These are phyloP conservation scores for Botryotinia globosa DNA, from an alignment of 2,329 filamentous ascomycete genomes.

Conservation along the genomic window DNA sequence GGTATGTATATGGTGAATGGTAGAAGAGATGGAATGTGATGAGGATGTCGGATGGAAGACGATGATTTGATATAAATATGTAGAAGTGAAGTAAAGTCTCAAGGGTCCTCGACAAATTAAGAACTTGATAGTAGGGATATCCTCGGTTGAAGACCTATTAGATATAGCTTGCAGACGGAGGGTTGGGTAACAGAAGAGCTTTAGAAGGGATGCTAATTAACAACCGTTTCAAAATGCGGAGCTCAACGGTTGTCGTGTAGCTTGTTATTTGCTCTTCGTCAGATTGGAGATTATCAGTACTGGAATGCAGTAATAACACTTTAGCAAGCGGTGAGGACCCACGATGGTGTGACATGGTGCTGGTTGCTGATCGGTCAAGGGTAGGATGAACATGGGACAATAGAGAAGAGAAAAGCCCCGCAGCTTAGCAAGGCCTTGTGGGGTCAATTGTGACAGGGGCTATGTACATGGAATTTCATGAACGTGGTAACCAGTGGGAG, in stretches of 20 bases:
- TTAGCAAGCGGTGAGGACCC: slow-evolving; percentile 19
- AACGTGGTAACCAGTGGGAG: slow-evolving; percentile 17
- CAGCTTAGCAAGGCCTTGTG: slow-evolving; percentile 17
- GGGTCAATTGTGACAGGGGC: slow-evolving; percentile 6
- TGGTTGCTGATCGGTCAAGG: slow-evolving; percentile 16
- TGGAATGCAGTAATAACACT: slow-evolving; percentile 17
- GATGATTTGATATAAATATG: slow-evolving; percentile 20
- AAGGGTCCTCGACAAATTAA: not conserved
- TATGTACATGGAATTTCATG: slow-evolving; percentile 9
- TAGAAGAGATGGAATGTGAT: slow-evolving; percentile 7
- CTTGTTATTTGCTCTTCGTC: slow-evolving; percentile 7
- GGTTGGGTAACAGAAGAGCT: slow-evolving; percentile 1
- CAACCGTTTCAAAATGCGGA: slow-evolving; percentile 17
- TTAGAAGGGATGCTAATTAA: slow-evolving; percentile 14
- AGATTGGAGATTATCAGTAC: slow-evolving; percentile 17
- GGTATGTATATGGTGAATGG: not conserved
- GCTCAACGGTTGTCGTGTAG: slow-evolving; percentile 18
- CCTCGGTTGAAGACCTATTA: not conserved
- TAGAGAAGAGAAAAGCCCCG: slow-evolving; percentile 1
- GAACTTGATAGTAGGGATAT: slow-evolving; percentile 1
- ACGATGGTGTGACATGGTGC: slow-evolving; percentile 19
- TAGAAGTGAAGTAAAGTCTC: not conserved
- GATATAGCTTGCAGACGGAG: slow-evolving; percentile 6
- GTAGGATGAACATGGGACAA: slow-evolving; percentile 16
- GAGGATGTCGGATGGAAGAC: not conserved